Evolutionary conservation across 257 asterid species (phyloP), one percentile per base, ranked within the genome.

Genomic region (Petunia secreta): DNA sequence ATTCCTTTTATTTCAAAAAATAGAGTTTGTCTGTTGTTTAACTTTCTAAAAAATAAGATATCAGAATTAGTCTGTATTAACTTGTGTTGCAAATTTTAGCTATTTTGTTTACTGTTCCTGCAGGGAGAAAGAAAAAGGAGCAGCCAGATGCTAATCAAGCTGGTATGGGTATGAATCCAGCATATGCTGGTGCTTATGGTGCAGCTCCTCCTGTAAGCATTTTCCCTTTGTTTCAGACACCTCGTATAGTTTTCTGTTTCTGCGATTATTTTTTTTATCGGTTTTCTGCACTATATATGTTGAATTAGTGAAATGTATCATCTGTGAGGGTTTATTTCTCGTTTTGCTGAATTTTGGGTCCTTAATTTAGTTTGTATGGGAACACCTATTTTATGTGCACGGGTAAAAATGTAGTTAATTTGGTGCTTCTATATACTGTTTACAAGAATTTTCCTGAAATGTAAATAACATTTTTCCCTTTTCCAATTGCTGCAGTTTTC

Each of bases 121-220:
- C 93, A 95, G 99, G 97, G 75, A 88, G 87, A 84, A 96, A 94
- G 98, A 94, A 92, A 79, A 96, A 94, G 87, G 98, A 96, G 53
- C 98, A 90, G 79, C 95, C 83, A 13, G 97, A 94, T 84, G 88
- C 92, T 75, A 90, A 88, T 87, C 97, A 90, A 80, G 93, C 91
- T 67, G 91, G 91, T 62, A 88, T 75, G 43, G 97, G 90, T 81
- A 82, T 57, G 34, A 90, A 91, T 84, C 88, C 94, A 57, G 97
- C 91, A 4, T 91, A 90, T 81, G 90, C 83, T 73, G 93, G 94
- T 86, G 89, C 92, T 40, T 93, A 92, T 85, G 98, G 98, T 60
- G 88, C 90, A 67, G 87, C 97, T 54, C 97, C 97, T 85, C 93
- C 97, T 73, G 99, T 95, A 92, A 95, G 98, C 82, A 57, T 82